Base-by-base conservation (phyloP, 371 early-diverging fungal genomes). In the Umbelopsis sp. region DNA sequence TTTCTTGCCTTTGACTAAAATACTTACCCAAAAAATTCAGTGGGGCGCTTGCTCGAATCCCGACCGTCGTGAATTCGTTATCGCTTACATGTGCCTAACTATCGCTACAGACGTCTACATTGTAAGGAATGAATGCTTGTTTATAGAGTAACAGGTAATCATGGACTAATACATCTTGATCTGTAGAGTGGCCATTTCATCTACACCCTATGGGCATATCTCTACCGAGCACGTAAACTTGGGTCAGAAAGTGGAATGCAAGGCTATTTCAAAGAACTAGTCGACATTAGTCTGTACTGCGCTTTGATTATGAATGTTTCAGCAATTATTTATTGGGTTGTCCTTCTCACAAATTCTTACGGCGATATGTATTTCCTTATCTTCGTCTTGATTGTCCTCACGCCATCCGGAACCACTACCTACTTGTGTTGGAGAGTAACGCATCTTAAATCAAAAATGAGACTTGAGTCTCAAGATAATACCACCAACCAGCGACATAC, bases 31-130 rank as follows among this genome's bases (percentile, higher is more conserved):
- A 5, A 6, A 2, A 9, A 22, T 44, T 64, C 4, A 64, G 64
- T 64, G 64, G 64, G 64, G 64, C 4, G 64, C 64, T 12, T 64
- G 64, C 38, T 64, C 64, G 14, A 64, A 64, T 44, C 64, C 64
- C 20, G 64, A 64, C 38, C 37, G 64, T 9, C 64, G 29, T 6
- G 64, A 44, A 22, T 64, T 64, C 38, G 44, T 64, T 11, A 64
- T 64, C 4, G 64, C 64, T 3, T 64, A 64, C 20, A 64, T 64
- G 64, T 64, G 64, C 44, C 64, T 64, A 5, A 64, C 64, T 9
- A 64, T 64, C n/a, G 64, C 64, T 1, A 64, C 64, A 3, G 64
- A 64, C 44, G 64, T 64, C 44, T 64, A 64, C 25, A 64, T 64
- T 64, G 64, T 64, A 64, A 64, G 64, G 3, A 8, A 6, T 41